Evolutionary conservation across 1,139 yeast species (phyloP).

Genomic region (Candida pseudocylindracea): DNA sequence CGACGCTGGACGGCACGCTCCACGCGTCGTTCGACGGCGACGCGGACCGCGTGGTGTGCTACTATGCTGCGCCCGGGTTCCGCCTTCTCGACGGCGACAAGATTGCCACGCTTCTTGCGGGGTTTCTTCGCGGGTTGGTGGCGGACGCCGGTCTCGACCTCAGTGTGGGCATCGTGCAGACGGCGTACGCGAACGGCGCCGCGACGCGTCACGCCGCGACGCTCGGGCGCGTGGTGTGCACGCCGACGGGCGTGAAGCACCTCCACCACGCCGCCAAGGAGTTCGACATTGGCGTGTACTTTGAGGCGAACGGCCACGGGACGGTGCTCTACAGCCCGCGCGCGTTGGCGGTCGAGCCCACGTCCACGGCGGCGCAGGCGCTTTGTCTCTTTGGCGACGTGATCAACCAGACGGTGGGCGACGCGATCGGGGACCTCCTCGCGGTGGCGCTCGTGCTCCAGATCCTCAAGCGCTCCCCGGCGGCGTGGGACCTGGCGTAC

Average conservation of each 20-base stretch:
- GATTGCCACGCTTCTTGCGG: slow-evolving; percentile 68
- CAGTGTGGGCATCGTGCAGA: slow-evolving; percentile 74
- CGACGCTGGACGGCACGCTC: slow-evolving; percentile 17
- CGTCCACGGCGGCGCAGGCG: slow-evolving; percentile 18
- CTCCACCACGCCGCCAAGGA: slow-evolving; percentile 73
- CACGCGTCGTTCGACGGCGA: slow-evolving; percentile 92
- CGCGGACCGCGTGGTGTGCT: slow-evolving; percentile 86
- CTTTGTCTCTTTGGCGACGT: slow-evolving; percentile 38
- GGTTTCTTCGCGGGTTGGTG: slow-evolving; percentile 33
- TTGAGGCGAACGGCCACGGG: slow-evolving; percentile 99
- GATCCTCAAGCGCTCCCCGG: slow-evolving; percentile 30
- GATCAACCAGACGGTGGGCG: slow-evolving; percentile 94
- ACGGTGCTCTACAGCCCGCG: slow-evolving; percentile 64
- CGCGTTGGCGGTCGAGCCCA: slow-evolving; percentile 12
- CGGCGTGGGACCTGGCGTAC: slow-evolving; percentile 59
- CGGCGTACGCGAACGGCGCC: slow-evolving; percentile 94
- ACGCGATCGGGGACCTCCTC: slow-evolving; percentile 77
- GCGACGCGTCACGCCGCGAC: slow-evolving; percentile 55
- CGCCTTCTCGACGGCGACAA: slow-evolving; percentile 83
- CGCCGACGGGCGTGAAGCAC: slow-evolving; percentile 94
- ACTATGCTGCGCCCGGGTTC: slow-evolving; percentile 38
- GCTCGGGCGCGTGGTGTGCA: slow-evolving; percentile 50
- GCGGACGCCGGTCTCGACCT: slow-evolving; percentile 16
- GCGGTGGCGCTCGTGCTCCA: slow-evolving; percentile 48
- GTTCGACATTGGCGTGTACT: slow-evolving; percentile 81